Base-by-base conservation (phyloP, 495 filamentous ascomycete species). In the Annulohypoxylon bovei region DNA sequence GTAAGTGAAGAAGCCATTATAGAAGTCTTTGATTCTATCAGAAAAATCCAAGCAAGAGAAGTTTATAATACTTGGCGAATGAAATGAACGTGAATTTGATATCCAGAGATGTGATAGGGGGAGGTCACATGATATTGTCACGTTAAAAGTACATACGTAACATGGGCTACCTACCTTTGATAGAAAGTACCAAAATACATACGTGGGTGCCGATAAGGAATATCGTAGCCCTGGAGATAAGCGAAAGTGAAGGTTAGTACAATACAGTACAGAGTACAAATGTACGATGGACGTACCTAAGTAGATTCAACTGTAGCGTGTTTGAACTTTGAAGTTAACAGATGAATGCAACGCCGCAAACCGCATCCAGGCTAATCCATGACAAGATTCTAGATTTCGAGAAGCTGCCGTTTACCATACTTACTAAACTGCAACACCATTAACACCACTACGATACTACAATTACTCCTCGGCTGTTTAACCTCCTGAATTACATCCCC, bases 241-340 rank as follows among this genome's bases (percentile, higher is more conserved):
- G 39, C 39, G 39, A 42, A 42, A 42, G 39, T 42, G 39, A 39
- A 39, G 35, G 35, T n/a, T n/a, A n/a, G n/a, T n/a, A n/a, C n/a
- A n/a, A n/a, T n/a, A n/a, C n/a, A n/a, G 5, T 1, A 53, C 27
- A 30, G 49, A 53, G 32, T 39, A 39, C 35, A 40, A 14, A 42
- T 42, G 20, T 42, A n/a, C 39, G 35, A 20, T 33, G 53, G 25
- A 35, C 20, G 9, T 25, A 30, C 33, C 12, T 20, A 27, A 35
- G 30, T 16, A n/a, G 16, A 35, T 3, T 6, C 22, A 56, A 39
- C 11, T 44, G 42, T 12, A 23, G 12, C 39, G 39, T 44, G 55
- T 59, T 59, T 59, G 55, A 59, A 59, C 37, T 59, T 59, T 59
- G 55, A 59, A 59, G 55, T 59, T 59, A 59, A 59, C 55, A 59